Percentiles rank a stretch among this genome's conserved stretches.
Evolutionary conservation across 2,329 filamentous ascomycete genomes (phyloP).

Genomic region (Colletotrichum acutatum): DNA sequence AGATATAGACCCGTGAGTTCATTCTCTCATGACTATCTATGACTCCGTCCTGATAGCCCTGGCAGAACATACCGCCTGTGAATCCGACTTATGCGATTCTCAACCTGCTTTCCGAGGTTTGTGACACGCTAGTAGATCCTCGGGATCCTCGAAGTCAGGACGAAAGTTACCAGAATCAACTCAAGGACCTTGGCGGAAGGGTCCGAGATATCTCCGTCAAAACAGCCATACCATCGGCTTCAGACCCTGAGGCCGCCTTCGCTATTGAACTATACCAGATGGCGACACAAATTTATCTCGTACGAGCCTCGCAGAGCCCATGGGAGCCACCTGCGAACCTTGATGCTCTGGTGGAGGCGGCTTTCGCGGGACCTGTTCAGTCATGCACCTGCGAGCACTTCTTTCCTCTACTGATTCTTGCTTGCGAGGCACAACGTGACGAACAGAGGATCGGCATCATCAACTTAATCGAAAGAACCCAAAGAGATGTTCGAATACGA

Average conservation of each 20-base stretch:
- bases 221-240: not conserved
- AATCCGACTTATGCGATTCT: conserved; percentile 7
- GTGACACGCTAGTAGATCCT: not conserved
- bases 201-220: not conserved
- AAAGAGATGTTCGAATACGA: conserved; percentile 34
- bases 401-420: conserved; percentile 48
- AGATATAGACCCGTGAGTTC: not conserved
- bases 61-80: not conserved
- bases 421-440: conserved; percentile 47
- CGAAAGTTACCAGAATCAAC: not conserved
- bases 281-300: conserved; percentile 13
- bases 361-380: conserved; percentile 37
- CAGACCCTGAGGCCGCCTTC: not conserved
- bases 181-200: conserved; percentile 2
- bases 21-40: not conserved
- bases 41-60: not conserved
- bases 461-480: conserved; percentile 43
- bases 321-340: conserved; percentile 38
- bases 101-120: conserved; percentile 17
- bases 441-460: conserved; percentile 45
- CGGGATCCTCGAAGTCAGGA: not conserved
- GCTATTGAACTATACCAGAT: conserved; percentile 8
- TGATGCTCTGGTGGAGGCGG: conserved; percentile 18
- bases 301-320: conserved; percentile 36
- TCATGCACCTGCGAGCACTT: conserved; percentile 43